These are phyloP conservation scores for Cicer judaicum DNA, from an alignment of 306 rosid species.

Conservation along the genomic window DNA sequence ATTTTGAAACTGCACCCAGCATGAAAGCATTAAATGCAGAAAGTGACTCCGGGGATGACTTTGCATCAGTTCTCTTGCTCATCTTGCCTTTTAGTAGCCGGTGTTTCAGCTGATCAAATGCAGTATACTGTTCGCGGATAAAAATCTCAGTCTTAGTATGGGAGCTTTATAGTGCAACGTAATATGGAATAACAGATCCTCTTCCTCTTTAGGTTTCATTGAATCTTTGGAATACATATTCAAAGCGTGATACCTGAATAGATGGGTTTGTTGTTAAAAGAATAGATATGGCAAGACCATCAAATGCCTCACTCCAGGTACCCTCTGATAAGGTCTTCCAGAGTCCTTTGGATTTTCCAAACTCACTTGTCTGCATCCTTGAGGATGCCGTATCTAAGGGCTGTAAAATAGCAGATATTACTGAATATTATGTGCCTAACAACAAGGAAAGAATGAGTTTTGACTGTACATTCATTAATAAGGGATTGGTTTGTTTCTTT, in stretches of 20 bases:
- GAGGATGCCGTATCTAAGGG: conserved; percentile 94
- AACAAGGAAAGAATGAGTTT: conserved; percentile 8
- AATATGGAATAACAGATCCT: conserved; percentile 32
- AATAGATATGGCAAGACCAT: conserved; percentile 90
- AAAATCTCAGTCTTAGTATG: conserved; percentile 37
- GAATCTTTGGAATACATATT: conserved; percentile 34
- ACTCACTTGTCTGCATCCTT: conserved; percentile 93
- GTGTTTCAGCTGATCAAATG: conserved; percentile 87
- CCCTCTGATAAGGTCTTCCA: conserved; percentile 89
- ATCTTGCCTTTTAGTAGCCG: conserved; percentile 56
- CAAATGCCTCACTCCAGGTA: conserved; percentile 85
- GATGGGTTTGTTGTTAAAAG: conserved; percentile 93
- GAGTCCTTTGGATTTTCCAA: conserved; percentile 93
- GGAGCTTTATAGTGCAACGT: conserved; percentile 19
- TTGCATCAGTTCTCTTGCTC: conserved; percentile 54
- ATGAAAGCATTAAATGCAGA: conserved; percentile 84
- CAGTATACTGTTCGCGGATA: conserved; percentile 69
- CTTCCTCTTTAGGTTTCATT: conserved; percentile 34
- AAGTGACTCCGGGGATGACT: conserved; percentile 78
- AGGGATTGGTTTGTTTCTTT: conserved; percentile 2
- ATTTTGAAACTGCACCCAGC: conserved; percentile 90
- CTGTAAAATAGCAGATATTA: conserved; percentile 55
- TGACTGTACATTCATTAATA: not conserved
- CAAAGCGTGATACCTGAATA: conserved; percentile 68
- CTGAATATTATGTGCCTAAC: conserved; percentile 8